A percentile compares a stretch with the other conserved stretches of the same genome.
Evolutionary conservation across 1,284 basidiomycete species (phyloP).

Genomic region (Vanrija humicola): DNA sequence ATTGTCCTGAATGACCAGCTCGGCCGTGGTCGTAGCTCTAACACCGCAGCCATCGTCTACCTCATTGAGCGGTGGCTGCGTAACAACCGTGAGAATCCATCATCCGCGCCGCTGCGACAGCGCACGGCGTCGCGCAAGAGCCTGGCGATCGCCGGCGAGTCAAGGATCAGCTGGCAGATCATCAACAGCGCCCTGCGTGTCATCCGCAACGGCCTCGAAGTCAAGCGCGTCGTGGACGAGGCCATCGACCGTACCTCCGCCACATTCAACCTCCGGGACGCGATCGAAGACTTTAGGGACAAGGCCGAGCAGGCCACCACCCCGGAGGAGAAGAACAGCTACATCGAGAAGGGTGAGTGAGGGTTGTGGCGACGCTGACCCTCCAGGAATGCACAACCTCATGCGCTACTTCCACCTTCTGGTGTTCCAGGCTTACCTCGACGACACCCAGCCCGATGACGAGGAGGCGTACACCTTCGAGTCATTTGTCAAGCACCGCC

Average conservation of each 20-base stretch:
- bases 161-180: slow-evolving; percentile 58
- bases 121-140: slow-evolving; percentile 10
- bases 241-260: slow-evolving; percentile 82
- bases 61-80: slow-evolving; percentile 85
- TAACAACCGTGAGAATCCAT: slow-evolving; percentile 19
- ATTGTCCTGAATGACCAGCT: slow-evolving; percentile 97
- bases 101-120: slow-evolving; percentile 10
- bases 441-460: slow-evolving; percentile 76
- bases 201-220: slow-evolving; percentile 80
- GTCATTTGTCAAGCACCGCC: slow-evolving; percentile 72
- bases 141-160: slow-evolving; percentile 9
- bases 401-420: slow-evolving; percentile 86
- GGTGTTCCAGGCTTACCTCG: slow-evolving; percentile 90
- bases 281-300: slow-evolving; percentile 71
- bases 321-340: slow-evolving; percentile 61
- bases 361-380: slow-evolving; percentile 15
- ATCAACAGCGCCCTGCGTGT: slow-evolving; percentile 75
- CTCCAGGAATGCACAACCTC: slow-evolving; percentile 70
- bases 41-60: slow-evolving; percentile 80
- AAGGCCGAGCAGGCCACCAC: slow-evolving; percentile 71
- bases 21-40: slow-evolving; percentile 86
- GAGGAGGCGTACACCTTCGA: slow-evolving; percentile 72
- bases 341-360: slow-evolving; percentile 64
- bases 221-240: slow-evolving; percentile 83
- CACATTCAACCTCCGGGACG: slow-evolving; percentile 78